Evolutionary conservation across 1,139 yeast genomes (phyloP).

Genomic region (Saccharomyces hybrid): DNA sequence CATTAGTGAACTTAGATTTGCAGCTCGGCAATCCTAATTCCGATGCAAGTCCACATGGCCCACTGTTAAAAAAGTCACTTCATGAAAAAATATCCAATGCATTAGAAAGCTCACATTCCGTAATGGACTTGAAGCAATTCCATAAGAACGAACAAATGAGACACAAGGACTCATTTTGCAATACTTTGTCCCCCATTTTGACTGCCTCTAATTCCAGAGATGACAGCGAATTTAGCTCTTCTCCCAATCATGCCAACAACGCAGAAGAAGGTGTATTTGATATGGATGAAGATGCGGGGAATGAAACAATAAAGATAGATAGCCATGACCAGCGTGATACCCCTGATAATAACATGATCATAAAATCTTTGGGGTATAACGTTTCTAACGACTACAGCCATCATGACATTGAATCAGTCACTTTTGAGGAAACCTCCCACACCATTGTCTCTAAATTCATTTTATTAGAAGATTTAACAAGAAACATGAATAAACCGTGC

Average conservation of each 20-base stretch:
- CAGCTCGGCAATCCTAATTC: constrained; percentile 1
- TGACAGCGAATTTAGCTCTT: background rate
- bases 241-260: background rate
- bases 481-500: constrained; percentile 76
- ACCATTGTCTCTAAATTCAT: constrained; percentile 51
- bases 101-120: constrained; percentile 24
- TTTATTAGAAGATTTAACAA: constrained; percentile 83
- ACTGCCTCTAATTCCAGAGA: background rate
- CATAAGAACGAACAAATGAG: constrained; percentile 17
- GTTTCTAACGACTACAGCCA: background rate
- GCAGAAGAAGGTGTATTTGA: background rate
- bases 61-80: constrained; percentile 18
- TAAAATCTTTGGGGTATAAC: background rate
- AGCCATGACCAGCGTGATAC: constrained; percentile 7
- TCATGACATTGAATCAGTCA: constrained; percentile 10
- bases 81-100: constrained; percentile 24
- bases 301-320: constrained; percentile 21
- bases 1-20: background rate
- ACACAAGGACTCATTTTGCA: background rate
- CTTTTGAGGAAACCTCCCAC: constrained; percentile 24
- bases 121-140: constrained; percentile 28
- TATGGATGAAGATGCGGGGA: constrained; percentile 13
- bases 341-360: background rate
- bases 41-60: constrained; percentile 8
- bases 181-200: background rate